These are phyloP conservation scores for Amanita rimosa DNA, from an alignment of 768 basidiomycete species.

Conservation along the genomic window DNA sequence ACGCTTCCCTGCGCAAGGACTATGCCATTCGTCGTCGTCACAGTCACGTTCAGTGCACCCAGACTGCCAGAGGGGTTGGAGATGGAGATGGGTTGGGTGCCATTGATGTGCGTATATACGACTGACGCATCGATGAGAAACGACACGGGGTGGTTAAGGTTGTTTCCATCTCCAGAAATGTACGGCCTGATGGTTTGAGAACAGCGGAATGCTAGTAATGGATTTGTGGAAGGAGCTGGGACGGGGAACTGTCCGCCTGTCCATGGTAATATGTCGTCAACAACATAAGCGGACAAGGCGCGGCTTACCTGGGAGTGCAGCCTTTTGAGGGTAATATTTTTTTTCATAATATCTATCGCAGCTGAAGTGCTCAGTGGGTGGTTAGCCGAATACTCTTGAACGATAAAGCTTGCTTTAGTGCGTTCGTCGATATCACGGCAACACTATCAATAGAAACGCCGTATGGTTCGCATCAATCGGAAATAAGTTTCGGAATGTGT, in stretches of 20 bases:
- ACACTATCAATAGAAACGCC: too few relatives aligned
- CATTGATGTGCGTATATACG: constrained; percentile 33
- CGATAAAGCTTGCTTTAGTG: background rate
- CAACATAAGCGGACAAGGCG: background rate
- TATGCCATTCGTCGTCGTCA: constrained; percentile 33
- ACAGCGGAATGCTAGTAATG: constrained; percentile 49
- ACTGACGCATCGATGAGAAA: constrained; percentile 45
- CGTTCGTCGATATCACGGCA: too few relatives aligned
- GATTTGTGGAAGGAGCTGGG: constrained; percentile 21
- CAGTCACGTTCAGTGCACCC: constrained; percentile 27
- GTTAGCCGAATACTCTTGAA: background rate
- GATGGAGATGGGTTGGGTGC: constrained; percentile 30
- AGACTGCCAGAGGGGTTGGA: constrained; percentile 12
- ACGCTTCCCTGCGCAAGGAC: constrained; percentile 31
- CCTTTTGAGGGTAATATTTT: constrained; percentile 15
- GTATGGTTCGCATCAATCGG: too few relatives aligned
- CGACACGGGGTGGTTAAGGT: constrained; percentile 22
- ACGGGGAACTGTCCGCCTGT: constrained; percentile 33
- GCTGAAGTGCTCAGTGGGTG: constrained; percentile 14
- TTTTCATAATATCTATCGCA: constrained; percentile 48
- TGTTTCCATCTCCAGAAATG: constrained; percentile 36
- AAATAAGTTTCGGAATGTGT: too few relatives aligned
- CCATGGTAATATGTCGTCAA: background rate
- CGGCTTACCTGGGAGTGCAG: constrained; percentile 30
- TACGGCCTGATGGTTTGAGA: constrained; percentile 49